These are phyloP conservation scores for Calonectria pteridis DNA, from an alignment of 2,329 filamentous ascomycete genomes.

Conservation along the genomic window DNA sequence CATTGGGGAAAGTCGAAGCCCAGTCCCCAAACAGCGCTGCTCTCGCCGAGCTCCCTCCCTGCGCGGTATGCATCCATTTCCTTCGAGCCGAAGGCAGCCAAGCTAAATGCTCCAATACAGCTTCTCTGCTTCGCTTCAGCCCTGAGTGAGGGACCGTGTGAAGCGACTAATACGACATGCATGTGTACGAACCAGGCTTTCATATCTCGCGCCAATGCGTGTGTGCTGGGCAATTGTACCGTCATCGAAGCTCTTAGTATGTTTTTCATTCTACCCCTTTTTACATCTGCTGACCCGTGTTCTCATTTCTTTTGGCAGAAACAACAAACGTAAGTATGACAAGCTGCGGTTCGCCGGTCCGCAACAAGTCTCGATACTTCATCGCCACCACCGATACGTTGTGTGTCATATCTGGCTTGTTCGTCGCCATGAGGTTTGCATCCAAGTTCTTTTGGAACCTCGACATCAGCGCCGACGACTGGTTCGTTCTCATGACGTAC, in stretches of 20 bases:
- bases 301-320: background rate
- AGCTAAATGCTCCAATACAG: background rate
- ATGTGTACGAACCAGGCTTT: background rate
- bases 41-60: background rate
- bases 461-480: background rate
- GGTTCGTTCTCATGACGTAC: background rate
- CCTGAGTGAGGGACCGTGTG: background rate
- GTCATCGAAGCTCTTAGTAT: background rate
- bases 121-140: background rate
- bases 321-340: background rate
- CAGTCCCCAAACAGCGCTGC: background rate
- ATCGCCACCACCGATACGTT: background rate
- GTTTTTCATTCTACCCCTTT: background rate
- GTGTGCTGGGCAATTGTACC: background rate
- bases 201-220: background rate
- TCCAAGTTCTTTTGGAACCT: background rate
- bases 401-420: background rate
- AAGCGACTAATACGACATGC: background rate
- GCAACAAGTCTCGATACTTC: background rate
- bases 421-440: background rate
- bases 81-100: background rate
- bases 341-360: background rate
- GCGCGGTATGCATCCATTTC: background rate
- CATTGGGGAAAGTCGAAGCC: background rate
- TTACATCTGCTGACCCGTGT: background rate